These are phyloP conservation scores for Lasiodiplodia citricola DNA, from an alignment of 2,329 filamentous ascomycete genomes.

Conservation along the genomic window DNA sequence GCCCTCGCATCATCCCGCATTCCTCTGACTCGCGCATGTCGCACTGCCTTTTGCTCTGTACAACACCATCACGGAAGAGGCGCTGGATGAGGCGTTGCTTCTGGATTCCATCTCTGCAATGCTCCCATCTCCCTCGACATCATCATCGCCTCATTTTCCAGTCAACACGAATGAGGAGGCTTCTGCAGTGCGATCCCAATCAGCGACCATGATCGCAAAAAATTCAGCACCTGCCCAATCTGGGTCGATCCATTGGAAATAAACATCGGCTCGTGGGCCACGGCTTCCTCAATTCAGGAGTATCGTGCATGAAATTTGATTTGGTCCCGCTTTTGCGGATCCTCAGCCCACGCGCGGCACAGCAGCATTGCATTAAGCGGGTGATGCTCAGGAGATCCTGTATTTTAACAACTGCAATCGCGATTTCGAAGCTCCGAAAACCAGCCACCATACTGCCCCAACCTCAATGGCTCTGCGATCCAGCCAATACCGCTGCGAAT, in stretches of 20 bases:
- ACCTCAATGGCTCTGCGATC: too few species aligned
- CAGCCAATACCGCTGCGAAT: too few species aligned
- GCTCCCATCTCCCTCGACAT: too few species aligned
- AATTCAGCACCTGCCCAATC: neutral
- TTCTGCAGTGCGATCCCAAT: neutral
- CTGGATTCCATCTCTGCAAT: too few species aligned
- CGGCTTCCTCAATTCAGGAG: too few species aligned
- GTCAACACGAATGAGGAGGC: too few species aligned
- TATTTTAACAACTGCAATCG: neutral
- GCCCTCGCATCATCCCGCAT: neutral
- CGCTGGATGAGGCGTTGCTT: too few species aligned
- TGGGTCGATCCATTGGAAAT: neutral
- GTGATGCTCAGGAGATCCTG: neutral
- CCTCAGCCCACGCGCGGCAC: neutral
- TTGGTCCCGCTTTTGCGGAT: neutral
- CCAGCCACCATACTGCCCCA: too few species aligned
- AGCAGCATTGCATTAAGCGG: neutral
- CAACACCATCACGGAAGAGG: too few species aligned
- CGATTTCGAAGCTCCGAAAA: too few species aligned
- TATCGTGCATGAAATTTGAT: neutral
- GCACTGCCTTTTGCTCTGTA: neutral
- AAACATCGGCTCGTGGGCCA: too few species aligned
- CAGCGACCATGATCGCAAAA: neutral
- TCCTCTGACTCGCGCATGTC: neutral
- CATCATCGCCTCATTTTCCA: too few species aligned